Evolutionary conservation across 2,329 filamentous ascomycete species (phyloP).

Genomic region (Colletotrichum falcatum): DNA sequence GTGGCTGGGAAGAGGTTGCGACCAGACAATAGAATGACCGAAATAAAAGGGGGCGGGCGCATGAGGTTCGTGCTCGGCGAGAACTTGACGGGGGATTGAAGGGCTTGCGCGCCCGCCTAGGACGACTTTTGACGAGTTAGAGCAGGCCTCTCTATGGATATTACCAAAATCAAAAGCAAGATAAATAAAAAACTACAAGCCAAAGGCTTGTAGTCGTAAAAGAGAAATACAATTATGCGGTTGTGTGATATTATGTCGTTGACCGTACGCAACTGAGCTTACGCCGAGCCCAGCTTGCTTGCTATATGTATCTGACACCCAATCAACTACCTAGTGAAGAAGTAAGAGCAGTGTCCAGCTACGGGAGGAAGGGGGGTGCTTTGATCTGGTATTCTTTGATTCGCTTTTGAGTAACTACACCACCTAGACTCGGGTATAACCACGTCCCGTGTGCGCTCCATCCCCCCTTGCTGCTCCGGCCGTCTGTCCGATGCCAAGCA

Average conservation of each 20-base stretch:
- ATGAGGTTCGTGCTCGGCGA: conserved; percentile 1
- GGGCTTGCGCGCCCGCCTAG: not conserved
- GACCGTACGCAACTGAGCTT: not conserved
- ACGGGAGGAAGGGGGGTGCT: not conserved
- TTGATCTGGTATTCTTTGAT: not conserved
- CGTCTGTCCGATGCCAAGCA: not conserved
- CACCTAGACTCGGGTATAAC: conserved; percentile 21
- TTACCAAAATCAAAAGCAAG: not conserved
- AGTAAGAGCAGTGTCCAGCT: not conserved
- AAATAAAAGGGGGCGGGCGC: conserved; percentile 12
- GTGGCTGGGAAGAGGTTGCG: not conserved
- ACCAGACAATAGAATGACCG: conserved; percentile 28
- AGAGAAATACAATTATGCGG: not conserved
- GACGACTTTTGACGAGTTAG: not conserved
- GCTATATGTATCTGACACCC: not conserved
- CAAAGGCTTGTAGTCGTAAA: not conserved
- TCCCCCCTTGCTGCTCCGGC: not conserved
- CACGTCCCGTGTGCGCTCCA: not conserved
- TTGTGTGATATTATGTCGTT: not conserved
- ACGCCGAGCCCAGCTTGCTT: not conserved
- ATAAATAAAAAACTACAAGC: no score
- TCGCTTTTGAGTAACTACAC: conserved; percentile 9
- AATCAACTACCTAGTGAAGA: no score
- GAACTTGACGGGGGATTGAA: not conserved
- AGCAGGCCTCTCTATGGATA: conserved; percentile 6